Base-by-base conservation (phyloP, 2,329 filamentous ascomycete species). In the Phymatotrichopsis omnivora region DNA sequence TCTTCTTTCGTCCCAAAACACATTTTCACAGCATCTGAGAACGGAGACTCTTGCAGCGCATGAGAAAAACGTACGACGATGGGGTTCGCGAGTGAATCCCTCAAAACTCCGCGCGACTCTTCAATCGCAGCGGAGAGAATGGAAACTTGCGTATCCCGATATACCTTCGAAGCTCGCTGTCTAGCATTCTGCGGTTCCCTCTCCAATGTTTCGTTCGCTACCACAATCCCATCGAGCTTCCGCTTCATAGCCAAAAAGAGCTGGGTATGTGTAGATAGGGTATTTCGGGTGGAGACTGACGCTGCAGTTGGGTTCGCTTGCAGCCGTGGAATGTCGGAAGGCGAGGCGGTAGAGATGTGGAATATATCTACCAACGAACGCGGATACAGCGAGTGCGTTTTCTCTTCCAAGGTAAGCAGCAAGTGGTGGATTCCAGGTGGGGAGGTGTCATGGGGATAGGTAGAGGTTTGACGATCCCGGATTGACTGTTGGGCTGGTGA, bases 391-490 rank as follows among this genome's bases (percentile, higher is more conserved):
- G 24, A 29, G 8, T 33, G 27, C 10, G 25, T 31, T n/a, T n/a
- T n/a, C n/a, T n/a, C n/a, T 20, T 36, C n/a, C 1, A 29, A 22
- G 14, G 23, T 12, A 8, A n/a, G n/a, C 14, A 42, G 36, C 17
- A 54, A 30, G 33, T 53, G 40, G 36, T 52, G 45, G 20, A 46
- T 35, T 14, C 39, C 50, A n/a, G 36, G 12, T 1, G 35, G 16
- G 25, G 29, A 24, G 23, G 10, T 10, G 27, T 75, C 78, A 60
- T 86, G 82, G 63, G 87, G 85, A 47, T 83, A 68, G 50, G 75
- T 78, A 66, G 95, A 86, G 35, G 87, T 93, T 85, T 95, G 58
- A 14, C 33, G 36, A 11, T 23, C 25, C 28, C 39, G 37, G 34
- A 55, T 39, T 2, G 32, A 25, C 3, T 17, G 16, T 14, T 55